Percentiles rank a stretch among this genome's conserved stretches.
Conservation (phyloP, 345 rosid genomes). For the Melaleuca alternifolia region DNA sequence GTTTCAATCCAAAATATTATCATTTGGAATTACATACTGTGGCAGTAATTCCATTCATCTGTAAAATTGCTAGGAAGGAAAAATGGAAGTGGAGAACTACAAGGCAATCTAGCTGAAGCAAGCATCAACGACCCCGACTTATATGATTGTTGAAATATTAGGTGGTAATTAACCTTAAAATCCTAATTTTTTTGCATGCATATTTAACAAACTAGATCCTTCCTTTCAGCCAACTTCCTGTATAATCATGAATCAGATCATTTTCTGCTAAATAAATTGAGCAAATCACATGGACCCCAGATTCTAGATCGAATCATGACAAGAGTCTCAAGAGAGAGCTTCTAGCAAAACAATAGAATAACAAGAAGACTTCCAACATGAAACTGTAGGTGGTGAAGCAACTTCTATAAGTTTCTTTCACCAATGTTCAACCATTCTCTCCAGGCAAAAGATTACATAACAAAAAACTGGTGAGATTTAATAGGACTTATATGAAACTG, state of each 20-base stretch:
- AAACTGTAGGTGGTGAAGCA: background rate
- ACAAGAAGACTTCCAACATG: background rate
- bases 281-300: background rate
- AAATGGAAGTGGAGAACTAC: background rate
- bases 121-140: background rate
- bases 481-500: background rate
- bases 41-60: background rate
- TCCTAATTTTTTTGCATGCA: background rate
- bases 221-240: background rate
- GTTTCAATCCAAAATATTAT: background rate
- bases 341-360: background rate
- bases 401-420: background rate
- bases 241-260: background rate
- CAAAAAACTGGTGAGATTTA: background rate
- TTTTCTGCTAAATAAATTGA: background rate
- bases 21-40: background rate
- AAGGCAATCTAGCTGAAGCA: background rate
- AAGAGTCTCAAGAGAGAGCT: background rate
- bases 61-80: background rate
- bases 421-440: background rate
- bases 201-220: background rate
- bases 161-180: background rate
- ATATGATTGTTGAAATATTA: background rate
- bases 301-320: background rate
- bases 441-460: background rate